Conservation (phyloP, 257 asterid species). For the Paraleonurus japonicus region DNA sequence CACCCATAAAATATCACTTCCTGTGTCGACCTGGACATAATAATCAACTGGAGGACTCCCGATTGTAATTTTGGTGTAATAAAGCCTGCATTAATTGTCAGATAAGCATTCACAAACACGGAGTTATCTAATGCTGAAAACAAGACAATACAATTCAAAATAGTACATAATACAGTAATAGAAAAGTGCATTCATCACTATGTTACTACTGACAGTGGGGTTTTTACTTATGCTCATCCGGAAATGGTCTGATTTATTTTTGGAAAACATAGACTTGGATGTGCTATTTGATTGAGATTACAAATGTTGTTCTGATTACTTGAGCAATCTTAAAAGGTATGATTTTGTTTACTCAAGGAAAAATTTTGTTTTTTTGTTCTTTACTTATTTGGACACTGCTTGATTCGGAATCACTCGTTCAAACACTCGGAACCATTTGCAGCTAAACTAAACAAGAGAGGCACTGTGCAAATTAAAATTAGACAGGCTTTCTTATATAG, state of each 20-base stretch:
- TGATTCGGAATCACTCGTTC: background rate
- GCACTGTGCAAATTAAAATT: background rate
- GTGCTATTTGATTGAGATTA: background rate
- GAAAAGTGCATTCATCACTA: background rate
- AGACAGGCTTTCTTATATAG: background rate
- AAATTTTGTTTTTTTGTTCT: background rate
- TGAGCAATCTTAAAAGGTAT: background rate
- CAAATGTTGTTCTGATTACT: background rate
- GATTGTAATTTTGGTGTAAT: conserved; percentile 77
- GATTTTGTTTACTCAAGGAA: background rate
- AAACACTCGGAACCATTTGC: background rate
- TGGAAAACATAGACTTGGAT: background rate
- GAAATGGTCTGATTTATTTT: background rate
- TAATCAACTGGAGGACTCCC: conserved; percentile 95
- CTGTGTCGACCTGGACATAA: conserved; percentile 95
- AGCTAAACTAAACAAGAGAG: background rate
- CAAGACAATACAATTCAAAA: background rate
- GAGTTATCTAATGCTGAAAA: background rate
- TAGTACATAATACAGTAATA: background rate
- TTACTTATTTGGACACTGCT: background rate
- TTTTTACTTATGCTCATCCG: background rate
- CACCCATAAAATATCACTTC: conserved; percentile 98
- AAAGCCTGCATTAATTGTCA: conserved; percentile 65
- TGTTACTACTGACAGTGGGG: background rate
- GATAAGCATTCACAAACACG: conserved; percentile 12